Percentiles rank a stretch among this genome's conserved stretches.
Conservation (phyloP, 2,329 filamentous ascomycete genomes). For the Apiospora marii region DNA sequence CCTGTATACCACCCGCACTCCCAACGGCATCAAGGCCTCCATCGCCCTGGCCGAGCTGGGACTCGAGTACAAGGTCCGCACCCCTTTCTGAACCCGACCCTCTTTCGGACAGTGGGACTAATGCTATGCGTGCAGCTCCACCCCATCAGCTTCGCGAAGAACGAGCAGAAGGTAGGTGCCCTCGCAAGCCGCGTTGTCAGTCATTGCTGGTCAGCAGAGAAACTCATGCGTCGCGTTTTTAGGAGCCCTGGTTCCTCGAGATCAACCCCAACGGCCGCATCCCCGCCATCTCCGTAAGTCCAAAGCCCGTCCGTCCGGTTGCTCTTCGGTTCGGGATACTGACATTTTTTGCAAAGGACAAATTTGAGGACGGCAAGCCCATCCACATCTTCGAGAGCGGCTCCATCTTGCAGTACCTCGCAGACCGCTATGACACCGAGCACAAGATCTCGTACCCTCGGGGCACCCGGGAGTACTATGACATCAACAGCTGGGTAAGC, state of each 20-base stretch:
- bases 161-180: conserved; percentile 71
- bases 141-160: conserved; percentile 74
- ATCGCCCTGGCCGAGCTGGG: conserved; percentile 87
- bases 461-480: conserved; percentile 77
- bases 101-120: neutral
- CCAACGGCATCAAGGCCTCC: conserved; percentile 89
- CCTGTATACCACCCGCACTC: conserved; percentile 83
- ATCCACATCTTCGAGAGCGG: conserved; percentile 86
- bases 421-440: conserved; percentile 81
- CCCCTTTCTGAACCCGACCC: neutral
- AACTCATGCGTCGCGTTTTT: neutral
- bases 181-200: neutral
- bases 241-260: conserved; percentile 82
- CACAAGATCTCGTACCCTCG: conserved; percentile 83
- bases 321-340: neutral
- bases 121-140: conserved; percentile 49
- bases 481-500: conserved; percentile 78
- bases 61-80: conserved; percentile 74
- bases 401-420: conserved; percentile 84
- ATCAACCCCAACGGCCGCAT: conserved; percentile 96
- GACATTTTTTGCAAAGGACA: conserved; percentile 57
- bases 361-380: conserved; percentile 68
- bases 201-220: neutral
- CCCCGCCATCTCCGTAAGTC: conserved; percentile 72
- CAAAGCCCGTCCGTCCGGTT: neutral